Base-by-base conservation (phyloP, 768 basidiomycete species). In the Pleurotus cornucopiae region DNA sequence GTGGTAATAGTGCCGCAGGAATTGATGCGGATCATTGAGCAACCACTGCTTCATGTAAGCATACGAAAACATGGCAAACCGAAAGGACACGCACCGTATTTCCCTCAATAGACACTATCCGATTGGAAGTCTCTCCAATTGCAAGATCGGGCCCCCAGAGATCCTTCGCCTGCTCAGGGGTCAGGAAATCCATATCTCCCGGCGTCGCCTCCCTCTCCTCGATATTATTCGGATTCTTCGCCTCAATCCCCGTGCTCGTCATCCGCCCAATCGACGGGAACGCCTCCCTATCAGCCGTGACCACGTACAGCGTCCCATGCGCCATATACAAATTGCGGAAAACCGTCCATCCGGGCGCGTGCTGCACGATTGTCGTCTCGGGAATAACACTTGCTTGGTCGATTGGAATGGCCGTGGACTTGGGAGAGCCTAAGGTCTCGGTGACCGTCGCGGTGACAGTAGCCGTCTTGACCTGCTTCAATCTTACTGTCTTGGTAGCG, bases 1-100 rank as follows among this genome's bases (percentile, higher is more conserved):
- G 69, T 94, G 92, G 69, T 93, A 94, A 68, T 92, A 94, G 66
- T 94, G 92, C 46, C 77, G 73, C n/a, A 93, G 76, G 76, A 94
- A 89, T 64, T 91, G 88, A 1, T 67, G 55, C 0, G 89, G 87
- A 58, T 90, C 89, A 65, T 88, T 88, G 63, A 86, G 76, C 38
- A 84, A 66, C 9, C 83, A 61, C 82, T 84, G 16, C 18, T 37
- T 3, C 18, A n/a, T 6, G 38, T 25, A 9, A 13, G 13, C 7
- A 7, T 13, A 26, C 21, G 25, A 38, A 18, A 23, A 30, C 11
- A 13, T 38, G 26, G 12, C 6, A 18, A 12, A 21, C 14, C 0
- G 13, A 23, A 30, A 37, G 26, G 14, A 12, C 13, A 47, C 83
- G 60, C 55, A 89, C 88, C n/a, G 90, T 89, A 64, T 85, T 86